Evolutionary conservation across 345 rosid species (phyloP).

Genomic region (Acer yangbiense): DNA sequence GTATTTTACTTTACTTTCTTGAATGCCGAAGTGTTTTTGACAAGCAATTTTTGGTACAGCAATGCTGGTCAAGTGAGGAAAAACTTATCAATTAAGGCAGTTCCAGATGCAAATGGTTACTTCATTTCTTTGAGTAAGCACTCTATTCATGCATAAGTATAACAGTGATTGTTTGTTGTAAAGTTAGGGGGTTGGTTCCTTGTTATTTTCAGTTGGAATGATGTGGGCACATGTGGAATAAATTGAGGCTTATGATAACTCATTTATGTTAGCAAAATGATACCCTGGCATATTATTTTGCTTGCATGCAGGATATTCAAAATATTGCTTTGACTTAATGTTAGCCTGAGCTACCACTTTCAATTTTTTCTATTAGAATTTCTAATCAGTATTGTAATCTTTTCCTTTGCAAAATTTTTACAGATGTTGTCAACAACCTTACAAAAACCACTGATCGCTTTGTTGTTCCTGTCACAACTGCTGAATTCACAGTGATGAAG

Average conservation of each 20-base stretch:
- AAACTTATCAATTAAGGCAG: slow-evolving; percentile 72
- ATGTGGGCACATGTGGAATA: neutral
- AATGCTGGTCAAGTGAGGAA: slow-evolving; percentile 97
- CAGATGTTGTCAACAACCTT: slow-evolving; percentile 79
- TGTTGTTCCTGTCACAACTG: slow-evolving; percentile 67
- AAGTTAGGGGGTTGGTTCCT: neutral
- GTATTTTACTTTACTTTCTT: neutral
- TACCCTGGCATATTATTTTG: neutral
- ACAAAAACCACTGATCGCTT: slow-evolving; percentile 59
- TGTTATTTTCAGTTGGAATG: neutral
- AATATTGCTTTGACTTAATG: neutral
- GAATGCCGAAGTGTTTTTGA: slow-evolving; percentile 3
- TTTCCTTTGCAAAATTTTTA: slow-evolving; percentile 16
- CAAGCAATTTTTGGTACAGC: slow-evolving; percentile 43
- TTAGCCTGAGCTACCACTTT: neutral
- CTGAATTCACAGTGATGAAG: slow-evolving; percentile 89
- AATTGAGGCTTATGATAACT: neutral
- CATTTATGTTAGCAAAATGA: neutral
- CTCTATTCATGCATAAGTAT: neutral
- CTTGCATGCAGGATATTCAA: neutral
- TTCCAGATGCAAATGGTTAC: slow-evolving; percentile 64
- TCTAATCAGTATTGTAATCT: neutral
- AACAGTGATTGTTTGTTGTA: neutral
- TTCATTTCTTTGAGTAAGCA: slow-evolving; percentile 77
- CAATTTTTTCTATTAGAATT: neutral